A percentile compares a stretch with the other conserved stretches of the same genome.
Conservation (phyloP, 441 rosid genomes). For the Croton setiger region DNA sequence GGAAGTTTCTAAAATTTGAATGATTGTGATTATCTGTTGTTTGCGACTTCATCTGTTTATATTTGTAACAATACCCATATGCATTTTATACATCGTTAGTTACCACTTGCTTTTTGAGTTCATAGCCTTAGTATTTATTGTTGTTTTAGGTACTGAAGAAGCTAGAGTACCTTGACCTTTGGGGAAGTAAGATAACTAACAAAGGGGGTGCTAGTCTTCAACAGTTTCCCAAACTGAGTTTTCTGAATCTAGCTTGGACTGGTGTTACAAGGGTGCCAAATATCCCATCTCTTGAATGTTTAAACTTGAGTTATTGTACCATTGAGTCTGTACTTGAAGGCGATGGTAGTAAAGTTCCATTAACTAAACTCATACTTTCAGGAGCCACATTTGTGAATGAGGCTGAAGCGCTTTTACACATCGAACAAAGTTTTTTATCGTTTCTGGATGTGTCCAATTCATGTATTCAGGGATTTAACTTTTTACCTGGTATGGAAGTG, state of each 20-base stretch:
- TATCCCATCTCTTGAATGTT: slow-evolving; percentile 59
- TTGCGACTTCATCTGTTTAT: neutral
- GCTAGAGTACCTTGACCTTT: slow-evolving; percentile 79
- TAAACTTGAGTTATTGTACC: slow-evolving; percentile 77
- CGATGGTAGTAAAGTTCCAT: slow-evolving; percentile 41
- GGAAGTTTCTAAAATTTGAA: neutral
- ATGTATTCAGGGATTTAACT: slow-evolving; percentile 48
- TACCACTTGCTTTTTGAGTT: neutral
- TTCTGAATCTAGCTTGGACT: slow-evolving; percentile 86
- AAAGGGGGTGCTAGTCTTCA: slow-evolving; percentile 49
- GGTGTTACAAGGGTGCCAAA: slow-evolving; percentile 57
- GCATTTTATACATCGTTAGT: neutral
- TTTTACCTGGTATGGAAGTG: slow-evolving; percentile 49
- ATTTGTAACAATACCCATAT: neutral
- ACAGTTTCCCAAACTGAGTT: slow-evolving; percentile 56
- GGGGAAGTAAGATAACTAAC: slow-evolving; percentile 84
- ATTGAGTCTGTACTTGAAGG: slow-evolving; percentile 45
- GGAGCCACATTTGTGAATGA: slow-evolving; percentile 68
- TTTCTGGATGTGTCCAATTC: slow-evolving; percentile 69
- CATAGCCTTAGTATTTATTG: neutral
- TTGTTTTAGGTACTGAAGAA: slow-evolving; percentile 57
- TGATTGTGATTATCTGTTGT: neutral
- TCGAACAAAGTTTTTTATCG: slow-evolving; percentile 44
- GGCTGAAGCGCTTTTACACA: slow-evolving; percentile 43
- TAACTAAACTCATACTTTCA: slow-evolving; percentile 52